Base-by-base conservation (phyloP, 83 land plant species). In the Thuja plicata region DNA sequence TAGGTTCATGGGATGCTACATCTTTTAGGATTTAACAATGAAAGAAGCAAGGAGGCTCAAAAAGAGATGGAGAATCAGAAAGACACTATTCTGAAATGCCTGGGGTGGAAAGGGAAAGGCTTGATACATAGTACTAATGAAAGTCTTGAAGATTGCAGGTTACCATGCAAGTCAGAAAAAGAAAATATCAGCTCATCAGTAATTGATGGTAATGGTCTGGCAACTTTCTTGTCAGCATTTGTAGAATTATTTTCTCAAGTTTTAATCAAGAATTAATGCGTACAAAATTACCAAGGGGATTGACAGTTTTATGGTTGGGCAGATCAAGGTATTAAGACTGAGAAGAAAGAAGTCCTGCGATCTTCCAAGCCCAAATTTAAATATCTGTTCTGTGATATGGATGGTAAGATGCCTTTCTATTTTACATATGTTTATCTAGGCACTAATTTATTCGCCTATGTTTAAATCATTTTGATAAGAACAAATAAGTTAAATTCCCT, bases 321-420 rank as follows among this genome's bases (percentile, higher is more conserved):
- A 88, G 89, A 84, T 89, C 79, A 88, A 24, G 19, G 77, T 70
- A 24, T 80, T 21, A 92, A 93, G 86, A 91, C 91, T 79, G 86
- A 92, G 87, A 92, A 87, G 91, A 92, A 90, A 91, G 91, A 93
- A 60, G 92, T 89, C 86, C 84, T 94, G n/a, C 92, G 93, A 50
- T 93, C 93, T 88, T 92, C 92, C 86, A 90, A 76, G 57, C 97
- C 95, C 83, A 95, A 93, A 85, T 95, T 91, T 88, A 94, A 88
- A 83, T 94, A 94, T 60, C 93, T 98, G 71, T 95, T 98, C 88
- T 98, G 99, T 90, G 99, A 98, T 90, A 95, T 98, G 99, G 99
- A 98, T 95, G 99, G 99, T 97, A 88, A 91, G 96, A 32, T 85
- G n/a, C 32, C 32, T 16, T 41, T 9, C 73, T 41, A 1, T 85